Evolutionary conservation across 2,329 filamentous ascomycete species (phyloP).

Genomic region (Fusarium sp.): DNA sequence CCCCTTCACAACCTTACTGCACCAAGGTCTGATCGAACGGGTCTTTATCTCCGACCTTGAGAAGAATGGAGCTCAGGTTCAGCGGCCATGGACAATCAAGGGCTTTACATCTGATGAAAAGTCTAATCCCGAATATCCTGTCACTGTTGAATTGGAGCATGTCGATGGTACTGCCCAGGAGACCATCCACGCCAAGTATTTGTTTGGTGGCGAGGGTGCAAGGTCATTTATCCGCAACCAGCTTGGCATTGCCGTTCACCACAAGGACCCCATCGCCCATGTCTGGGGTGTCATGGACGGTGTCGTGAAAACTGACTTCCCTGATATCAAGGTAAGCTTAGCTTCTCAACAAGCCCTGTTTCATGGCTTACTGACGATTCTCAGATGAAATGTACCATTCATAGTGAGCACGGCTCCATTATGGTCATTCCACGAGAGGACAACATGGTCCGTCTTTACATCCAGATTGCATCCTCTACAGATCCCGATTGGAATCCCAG

Average conservation of each 20-base stretch:
- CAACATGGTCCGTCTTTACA: slow-evolving; percentile 76
- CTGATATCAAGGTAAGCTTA: slow-evolving; percentile 74
- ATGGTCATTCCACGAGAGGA: slow-evolving; percentile 82
- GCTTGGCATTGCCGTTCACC: slow-evolving; percentile 76
- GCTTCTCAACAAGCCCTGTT: background rate
- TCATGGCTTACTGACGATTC: slow-evolving; percentile 55
- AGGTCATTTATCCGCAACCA: slow-evolving; percentile 73
- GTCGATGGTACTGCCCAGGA: slow-evolving; percentile 78
- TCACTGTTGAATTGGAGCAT: slow-evolving; percentile 81
- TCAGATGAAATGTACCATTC: slow-evolving; percentile 80
- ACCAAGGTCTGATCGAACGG: slow-evolving; percentile 78
- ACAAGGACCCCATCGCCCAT: slow-evolving; percentile 76
- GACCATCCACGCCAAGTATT: slow-evolving; percentile 74
- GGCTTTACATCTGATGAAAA: slow-evolving; percentile 70
- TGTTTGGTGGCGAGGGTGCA: slow-evolving; percentile 79
- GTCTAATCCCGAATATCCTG: slow-evolving; percentile 74
- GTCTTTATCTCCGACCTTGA: slow-evolving; percentile 75
- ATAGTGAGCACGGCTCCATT: slow-evolving; percentile 78
- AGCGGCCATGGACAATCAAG: slow-evolving; percentile 73
- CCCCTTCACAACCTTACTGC: slow-evolving; percentile 76
- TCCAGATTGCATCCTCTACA: slow-evolving; percentile 73
- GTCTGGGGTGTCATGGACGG: slow-evolving; percentile 84
- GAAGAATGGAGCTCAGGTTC: slow-evolving; percentile 69
- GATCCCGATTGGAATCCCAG: slow-evolving; percentile 71
- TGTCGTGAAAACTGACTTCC: slow-evolving; percentile 78